phyloP scores from a whole-genome alignment of 306 rosid genomes.

The Benincasa hispida region DNA sequence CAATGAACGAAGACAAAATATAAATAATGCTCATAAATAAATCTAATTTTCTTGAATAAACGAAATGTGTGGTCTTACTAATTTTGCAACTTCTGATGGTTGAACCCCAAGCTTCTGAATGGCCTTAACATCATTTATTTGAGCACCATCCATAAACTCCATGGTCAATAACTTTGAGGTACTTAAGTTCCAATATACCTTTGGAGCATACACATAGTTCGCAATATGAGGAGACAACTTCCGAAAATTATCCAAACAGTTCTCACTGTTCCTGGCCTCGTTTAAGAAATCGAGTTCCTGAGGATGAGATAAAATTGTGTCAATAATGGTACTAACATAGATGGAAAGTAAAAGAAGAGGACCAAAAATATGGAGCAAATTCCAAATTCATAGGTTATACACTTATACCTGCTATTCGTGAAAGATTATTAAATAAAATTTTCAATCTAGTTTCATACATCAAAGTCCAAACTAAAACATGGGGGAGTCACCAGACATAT shows the following conservation, averaged over 20 bases:
- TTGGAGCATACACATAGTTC: slow-evolving; percentile 69
- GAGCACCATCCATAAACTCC: slow-evolving; percentile 89
- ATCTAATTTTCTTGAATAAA: not conserved
- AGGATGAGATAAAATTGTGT: not conserved
- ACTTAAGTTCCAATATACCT: slow-evolving; percentile 72
- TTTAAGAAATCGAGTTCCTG: slow-evolving; percentile 84
- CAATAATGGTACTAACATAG: not conserved
- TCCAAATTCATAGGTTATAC: not conserved
- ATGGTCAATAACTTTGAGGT: slow-evolving; percentile 83
- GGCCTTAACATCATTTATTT: slow-evolving; percentile 60
- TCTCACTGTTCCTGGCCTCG: slow-evolving; percentile 87
- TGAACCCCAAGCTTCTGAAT: slow-evolving; percentile 53
- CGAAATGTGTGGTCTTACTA: slow-evolving; percentile 43
- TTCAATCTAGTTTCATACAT: no score
- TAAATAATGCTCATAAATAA: not conserved
- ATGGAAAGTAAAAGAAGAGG: slow-evolving; percentile 6
- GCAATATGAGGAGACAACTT: slow-evolving; percentile 88
- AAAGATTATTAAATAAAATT: not conserved
- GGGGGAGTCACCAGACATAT: no score
- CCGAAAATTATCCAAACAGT: slow-evolving; percentile 73
- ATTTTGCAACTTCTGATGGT: slow-evolving; percentile 67
- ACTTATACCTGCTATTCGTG: not conserved
- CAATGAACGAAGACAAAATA: not conserved
- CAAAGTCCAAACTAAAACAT: no score
- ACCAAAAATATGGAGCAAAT: not conserved